Percentiles rank a stretch among this genome's conserved stretches.
These are phyloP conservation scores for Lentinula lateritia DNA, from an alignment of 768 basidiomycete species.

Conservation along the genomic window DNA sequence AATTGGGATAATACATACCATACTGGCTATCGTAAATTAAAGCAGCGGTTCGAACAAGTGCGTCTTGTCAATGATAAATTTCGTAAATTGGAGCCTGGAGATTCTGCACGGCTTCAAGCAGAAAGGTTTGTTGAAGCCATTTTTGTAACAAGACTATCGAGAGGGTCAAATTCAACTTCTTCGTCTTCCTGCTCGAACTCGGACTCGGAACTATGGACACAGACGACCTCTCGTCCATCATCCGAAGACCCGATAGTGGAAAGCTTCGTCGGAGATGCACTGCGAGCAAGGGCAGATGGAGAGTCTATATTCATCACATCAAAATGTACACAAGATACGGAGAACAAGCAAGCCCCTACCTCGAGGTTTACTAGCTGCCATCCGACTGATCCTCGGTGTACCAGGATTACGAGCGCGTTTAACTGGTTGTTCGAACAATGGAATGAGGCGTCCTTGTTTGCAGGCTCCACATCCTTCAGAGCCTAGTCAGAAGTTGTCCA, in stretches of 20 bases:
- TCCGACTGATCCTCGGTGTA: slow-evolving; percentile 32
- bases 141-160: slow-evolving; percentile 24
- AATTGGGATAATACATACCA: not conserved
- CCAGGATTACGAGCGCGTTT: slow-evolving; percentile 28
- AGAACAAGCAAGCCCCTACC: slow-evolving; percentile 24
- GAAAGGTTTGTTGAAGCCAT: slow-evolving; percentile 17
- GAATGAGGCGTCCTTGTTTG: slow-evolving; percentile 50
- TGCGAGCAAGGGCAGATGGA: not conserved
- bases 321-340: not conserved
- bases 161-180: slow-evolving; percentile 14
- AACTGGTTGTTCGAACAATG: slow-evolving; percentile 40
- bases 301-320: not conserved
- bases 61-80: not conserved
- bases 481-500: not conserved
- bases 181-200: slow-evolving; percentile 20
- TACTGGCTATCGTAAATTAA: not conserved
- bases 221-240: not conserved
- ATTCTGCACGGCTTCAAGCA: not conserved
- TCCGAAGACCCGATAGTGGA: not conserved
- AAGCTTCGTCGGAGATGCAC: slow-evolving; percentile 14
- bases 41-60: not conserved
- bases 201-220: slow-evolving; percentile 12
- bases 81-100: not conserved
- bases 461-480: slow-evolving; percentile 64
- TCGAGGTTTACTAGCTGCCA: slow-evolving; percentile 39